A percentile compares a stretch with the other conserved stretches of the same genome.
These are phyloP conservation scores for Sordaria brevicollis DNA, from an alignment of 495 filamentous ascomycete species.

Conservation along the genomic window DNA sequence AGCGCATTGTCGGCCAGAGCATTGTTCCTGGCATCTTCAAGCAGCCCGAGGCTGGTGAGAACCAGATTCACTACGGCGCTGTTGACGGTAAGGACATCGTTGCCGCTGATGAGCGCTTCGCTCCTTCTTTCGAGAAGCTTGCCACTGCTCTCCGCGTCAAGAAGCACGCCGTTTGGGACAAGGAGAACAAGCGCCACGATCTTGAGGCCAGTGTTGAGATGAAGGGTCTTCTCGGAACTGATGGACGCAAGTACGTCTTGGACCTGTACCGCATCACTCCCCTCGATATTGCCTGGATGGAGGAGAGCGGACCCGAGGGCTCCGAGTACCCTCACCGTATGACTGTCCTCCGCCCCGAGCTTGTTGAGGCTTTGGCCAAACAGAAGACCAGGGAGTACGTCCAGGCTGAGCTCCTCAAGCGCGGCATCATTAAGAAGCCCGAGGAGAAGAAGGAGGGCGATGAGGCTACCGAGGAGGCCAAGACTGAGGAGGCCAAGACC, in stretches of 20 bases:
- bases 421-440: constrained; percentile 27
- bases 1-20: constrained; percentile 94
- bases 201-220: constrained; percentile 96
- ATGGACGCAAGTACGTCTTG: constrained; percentile 92
- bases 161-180: constrained; percentile 97
- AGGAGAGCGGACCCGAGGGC: constrained; percentile 45
- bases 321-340: constrained; percentile 84
- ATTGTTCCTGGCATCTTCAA: constrained; percentile 99
- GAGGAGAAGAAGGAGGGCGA: constrained; percentile 10
- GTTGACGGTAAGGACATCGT: constrained; percentile 96
- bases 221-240: constrained; percentile 94
- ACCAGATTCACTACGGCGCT: constrained; percentile 97
- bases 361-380: constrained; percentile 76
- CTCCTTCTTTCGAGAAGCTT: constrained; percentile 76
- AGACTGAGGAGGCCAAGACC: constrained; percentile 13
- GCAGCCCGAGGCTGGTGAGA: constrained; percentile 91
- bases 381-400: constrained; percentile 82
- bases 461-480: constrained; percentile 17
- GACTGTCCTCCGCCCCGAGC: constrained; percentile 81
- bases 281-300: constrained; percentile 82
- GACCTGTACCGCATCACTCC: constrained; percentile 94
- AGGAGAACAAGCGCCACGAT: constrained; percentile 80
- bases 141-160: constrained; percentile 81
- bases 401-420: constrained; percentile 56
- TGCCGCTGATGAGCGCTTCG: constrained; percentile 77